These are phyloP conservation scores for Barbarea vulgaris DNA, from an alignment of 345 rosid species.

Conservation along the genomic window DNA sequence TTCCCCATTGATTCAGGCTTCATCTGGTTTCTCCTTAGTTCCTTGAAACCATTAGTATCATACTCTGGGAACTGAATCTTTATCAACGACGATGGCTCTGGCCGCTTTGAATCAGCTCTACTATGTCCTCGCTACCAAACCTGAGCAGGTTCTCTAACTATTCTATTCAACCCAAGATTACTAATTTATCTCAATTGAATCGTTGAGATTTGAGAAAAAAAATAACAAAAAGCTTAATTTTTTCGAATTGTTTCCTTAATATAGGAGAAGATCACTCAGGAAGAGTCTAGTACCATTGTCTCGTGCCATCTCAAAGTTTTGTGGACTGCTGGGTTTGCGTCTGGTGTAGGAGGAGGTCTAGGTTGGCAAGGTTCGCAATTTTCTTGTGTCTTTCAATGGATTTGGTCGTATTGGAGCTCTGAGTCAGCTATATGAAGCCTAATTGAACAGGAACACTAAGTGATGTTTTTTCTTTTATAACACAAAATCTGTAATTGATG, in stretches of 20 bases:
- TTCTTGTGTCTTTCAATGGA: neutral
- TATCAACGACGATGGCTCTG: constrained; percentile 27
- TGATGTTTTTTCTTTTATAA: too few relatives aligned
- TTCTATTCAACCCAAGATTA: constrained; percentile 21
- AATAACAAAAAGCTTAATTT: neutral
- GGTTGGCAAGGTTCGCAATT: constrained; percentile 34
- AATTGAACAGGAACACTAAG: neutral
- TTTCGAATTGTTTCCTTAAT: neutral
- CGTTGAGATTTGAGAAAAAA: constrained; percentile 19
- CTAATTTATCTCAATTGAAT: neutral
- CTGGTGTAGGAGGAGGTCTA: constrained; percentile 39
- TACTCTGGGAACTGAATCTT: constrained; percentile 20
- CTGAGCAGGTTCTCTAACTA: constrained; percentile 26
- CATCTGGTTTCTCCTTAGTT: neutral
- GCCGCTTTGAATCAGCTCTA: constrained; percentile 31
- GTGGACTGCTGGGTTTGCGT: constrained; percentile 36
- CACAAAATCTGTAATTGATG: neutral
- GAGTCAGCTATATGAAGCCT: neutral
- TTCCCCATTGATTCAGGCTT: constrained; percentile 5
- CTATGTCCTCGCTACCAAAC: constrained; percentile 18
- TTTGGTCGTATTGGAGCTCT: neutral
- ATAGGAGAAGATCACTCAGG: constrained; percentile 34
- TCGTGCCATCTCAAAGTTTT: constrained; percentile 34
- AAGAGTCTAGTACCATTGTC: constrained; percentile 23
- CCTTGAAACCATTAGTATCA: constrained; percentile 24